Evolutionary conservation across 2,329 filamentous ascomycete genomes (phyloP).

Genomic region (Alternaria sp.): DNA sequence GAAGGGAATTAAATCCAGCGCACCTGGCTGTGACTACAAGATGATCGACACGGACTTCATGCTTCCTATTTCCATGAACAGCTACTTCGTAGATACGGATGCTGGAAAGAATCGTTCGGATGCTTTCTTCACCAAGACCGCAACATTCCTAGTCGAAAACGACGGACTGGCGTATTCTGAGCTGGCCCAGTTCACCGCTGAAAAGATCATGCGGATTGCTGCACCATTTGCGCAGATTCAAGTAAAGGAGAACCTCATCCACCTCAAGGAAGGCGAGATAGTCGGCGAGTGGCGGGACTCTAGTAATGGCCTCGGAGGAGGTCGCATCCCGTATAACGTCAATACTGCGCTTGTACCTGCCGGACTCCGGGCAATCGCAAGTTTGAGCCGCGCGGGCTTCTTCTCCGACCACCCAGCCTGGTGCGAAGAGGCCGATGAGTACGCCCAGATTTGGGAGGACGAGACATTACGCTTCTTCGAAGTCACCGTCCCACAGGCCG

Average conservation of each 20-base stretch:
- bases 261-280: constrained; percentile 60
- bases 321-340: constrained; percentile 69
- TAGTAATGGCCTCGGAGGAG: constrained; percentile 65
- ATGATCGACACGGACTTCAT: constrained; percentile 70
- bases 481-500: constrained; percentile 49
- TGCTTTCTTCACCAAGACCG: constrained; percentile 51
- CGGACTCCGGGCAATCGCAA: constrained; percentile 64
- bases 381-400: constrained; percentile 58
- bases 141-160: constrained; percentile 60
- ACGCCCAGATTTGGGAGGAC: constrained; percentile 69
- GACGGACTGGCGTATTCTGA: constrained; percentile 60
- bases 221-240: constrained; percentile 62
- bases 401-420: constrained; percentile 60
- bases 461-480: constrained; percentile 65
- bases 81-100: constrained; percentile 62
- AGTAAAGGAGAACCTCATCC: constrained; percentile 62
- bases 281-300: constrained; percentile 71
- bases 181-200: constrained; percentile 60
- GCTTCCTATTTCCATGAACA: constrained; percentile 63
- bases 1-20: constrained; percentile 60
- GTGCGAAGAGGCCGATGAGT: constrained; percentile 48
- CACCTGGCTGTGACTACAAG: constrained; percentile 63
- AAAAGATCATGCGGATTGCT: constrained; percentile 65
- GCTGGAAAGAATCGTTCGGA: constrained; percentile 49
- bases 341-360: constrained; percentile 69